These are phyloP conservation scores for Chloris gayana DNA, from an alignment of 176 grass and related monocot species.

Conservation along the genomic window DNA sequence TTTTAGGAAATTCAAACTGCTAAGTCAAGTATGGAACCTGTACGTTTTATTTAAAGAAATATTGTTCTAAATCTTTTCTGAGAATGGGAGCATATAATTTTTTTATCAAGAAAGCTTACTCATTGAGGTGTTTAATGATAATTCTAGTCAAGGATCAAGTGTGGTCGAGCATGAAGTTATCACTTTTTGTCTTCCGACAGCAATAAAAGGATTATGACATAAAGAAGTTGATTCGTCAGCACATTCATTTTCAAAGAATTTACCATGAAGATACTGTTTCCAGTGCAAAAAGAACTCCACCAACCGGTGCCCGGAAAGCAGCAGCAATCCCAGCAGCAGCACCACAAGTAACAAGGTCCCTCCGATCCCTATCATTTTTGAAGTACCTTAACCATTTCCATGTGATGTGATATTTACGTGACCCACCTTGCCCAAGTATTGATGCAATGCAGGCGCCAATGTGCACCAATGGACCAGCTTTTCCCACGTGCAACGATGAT, in stretches of 20 bases:
- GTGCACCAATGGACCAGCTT: constrained; percentile 94
- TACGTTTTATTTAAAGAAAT: no score
- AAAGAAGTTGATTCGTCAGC: background rate
- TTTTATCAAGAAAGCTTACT: background rate
- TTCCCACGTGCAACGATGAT: constrained; percentile 87
- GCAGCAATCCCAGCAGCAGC: constrained; percentile 86
- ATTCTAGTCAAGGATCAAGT: constrained; percentile 9
- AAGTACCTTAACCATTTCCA: constrained; percentile 89
- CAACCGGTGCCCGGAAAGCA: constrained; percentile 87
- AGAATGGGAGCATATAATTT: background rate
- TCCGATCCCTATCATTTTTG: constrained; percentile 93
- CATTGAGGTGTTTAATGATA: background rate
- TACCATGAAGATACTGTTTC: constrained; percentile 98
- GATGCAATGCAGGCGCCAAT: constrained; percentile 87
- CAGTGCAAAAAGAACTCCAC: constrained; percentile 88
- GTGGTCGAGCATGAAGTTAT: background rate
- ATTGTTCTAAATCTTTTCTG: constrained; percentile 18
- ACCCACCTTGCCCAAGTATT: constrained; percentile 86
- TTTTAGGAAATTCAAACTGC: background rate
- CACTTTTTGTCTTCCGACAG: background rate
- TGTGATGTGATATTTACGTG: constrained; percentile 70
- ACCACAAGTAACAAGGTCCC: constrained; percentile 92
- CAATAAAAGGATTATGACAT: constrained; percentile 14
- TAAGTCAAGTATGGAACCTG: background rate
- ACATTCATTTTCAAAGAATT: constrained; percentile 37